Evolutionary conservation across 1,139 yeast genomes (phyloP).

Genomic region (Meyerozyma guilliermondii): DNA sequence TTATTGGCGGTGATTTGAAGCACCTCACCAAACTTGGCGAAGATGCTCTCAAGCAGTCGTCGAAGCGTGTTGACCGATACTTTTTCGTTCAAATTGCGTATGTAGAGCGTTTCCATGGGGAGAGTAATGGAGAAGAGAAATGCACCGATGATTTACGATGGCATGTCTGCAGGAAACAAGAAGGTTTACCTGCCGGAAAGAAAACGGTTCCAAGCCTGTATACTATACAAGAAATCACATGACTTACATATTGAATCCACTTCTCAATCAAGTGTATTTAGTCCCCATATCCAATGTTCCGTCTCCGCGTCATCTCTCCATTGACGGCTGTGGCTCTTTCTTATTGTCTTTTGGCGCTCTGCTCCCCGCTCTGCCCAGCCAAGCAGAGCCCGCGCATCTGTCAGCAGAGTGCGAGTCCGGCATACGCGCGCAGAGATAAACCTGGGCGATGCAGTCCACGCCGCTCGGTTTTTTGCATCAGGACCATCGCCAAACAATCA

Average conservation of each 20-base stretch:
- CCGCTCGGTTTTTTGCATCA: not conserved
- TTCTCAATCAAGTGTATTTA: too few relatives aligned
- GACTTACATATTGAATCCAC: too few relatives aligned
- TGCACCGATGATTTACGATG: too few relatives aligned
- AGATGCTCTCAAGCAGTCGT: constrained; percentile 34
- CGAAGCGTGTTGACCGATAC: constrained; percentile 51
- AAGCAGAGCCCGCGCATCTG: constrained; percentile 3
- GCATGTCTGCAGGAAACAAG: too few relatives aligned
- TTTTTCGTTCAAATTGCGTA: constrained; percentile 70
- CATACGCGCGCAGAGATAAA: not conserved
- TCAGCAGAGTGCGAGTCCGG: constrained; percentile 3
- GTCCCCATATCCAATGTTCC: too few relatives aligned
- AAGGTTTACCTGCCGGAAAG: too few relatives aligned
- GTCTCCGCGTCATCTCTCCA: too few relatives aligned
- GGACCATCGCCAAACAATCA: not conserved
- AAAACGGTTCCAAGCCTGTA: too few relatives aligned
- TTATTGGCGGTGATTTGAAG: constrained; percentile 55
- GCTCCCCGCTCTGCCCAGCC: not conserved
- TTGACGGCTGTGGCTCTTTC: too few relatives aligned
- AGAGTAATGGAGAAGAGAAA: not conserved
- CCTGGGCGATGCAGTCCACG: not conserved
- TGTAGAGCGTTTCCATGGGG: constrained; percentile 40
- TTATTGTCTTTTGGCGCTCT: not conserved
- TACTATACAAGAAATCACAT: too few relatives aligned
- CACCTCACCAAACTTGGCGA: constrained; percentile 46